Conservation (phyloP, 768 basidiomycete genomes). For the Leucosporidium yakuticum region DNA sequence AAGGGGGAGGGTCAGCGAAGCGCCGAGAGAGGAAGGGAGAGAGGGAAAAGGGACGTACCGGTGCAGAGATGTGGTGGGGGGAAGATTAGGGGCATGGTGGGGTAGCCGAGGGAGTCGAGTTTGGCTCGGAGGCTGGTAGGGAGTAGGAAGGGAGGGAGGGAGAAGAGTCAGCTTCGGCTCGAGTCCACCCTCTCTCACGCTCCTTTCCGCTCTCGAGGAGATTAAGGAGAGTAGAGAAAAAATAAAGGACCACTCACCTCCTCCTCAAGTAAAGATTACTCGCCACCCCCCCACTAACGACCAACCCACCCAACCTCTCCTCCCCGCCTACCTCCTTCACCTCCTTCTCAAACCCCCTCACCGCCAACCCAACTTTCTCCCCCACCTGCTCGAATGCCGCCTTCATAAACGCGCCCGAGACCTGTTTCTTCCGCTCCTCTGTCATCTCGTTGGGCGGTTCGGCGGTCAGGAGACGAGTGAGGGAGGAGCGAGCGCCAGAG, state of each 20-base stretch:
- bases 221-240: too few relatives aligned
- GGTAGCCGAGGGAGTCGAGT: constrained; percentile 32
- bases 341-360: constrained; percentile 48
- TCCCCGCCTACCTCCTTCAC: constrained; percentile 25
- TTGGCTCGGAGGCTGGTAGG: constrained; percentile 36
- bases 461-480: constrained; percentile 55
- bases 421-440: constrained; percentile 39
- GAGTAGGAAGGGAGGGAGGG: too few relatives aligned
- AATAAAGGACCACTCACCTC: constrained; percentile 50
- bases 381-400: constrained; percentile 67
- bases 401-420: constrained; percentile 68
- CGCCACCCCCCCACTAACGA: constrained; percentile 89
- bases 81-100: constrained; percentile 53
- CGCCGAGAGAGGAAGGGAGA: neutral
- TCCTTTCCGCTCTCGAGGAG: too few relatives aligned
- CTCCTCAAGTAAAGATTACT: constrained; percentile 67
- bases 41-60: constrained; percentile 49
- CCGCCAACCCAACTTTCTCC: constrained; percentile 60
- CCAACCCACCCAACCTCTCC: constrained; percentile 55
- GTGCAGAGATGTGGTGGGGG: constrained; percentile 76
- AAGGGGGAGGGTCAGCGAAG: constrained; percentile 5
- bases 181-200: too few relatives aligned
- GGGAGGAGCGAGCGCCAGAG: constrained; percentile 64
- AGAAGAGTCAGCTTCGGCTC: constrained; percentile 18
- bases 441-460: constrained; percentile 14